phyloP scores from a whole-genome alignment of 192 early-diverging fungal genomes.

The Coemansia sp. region DNA sequence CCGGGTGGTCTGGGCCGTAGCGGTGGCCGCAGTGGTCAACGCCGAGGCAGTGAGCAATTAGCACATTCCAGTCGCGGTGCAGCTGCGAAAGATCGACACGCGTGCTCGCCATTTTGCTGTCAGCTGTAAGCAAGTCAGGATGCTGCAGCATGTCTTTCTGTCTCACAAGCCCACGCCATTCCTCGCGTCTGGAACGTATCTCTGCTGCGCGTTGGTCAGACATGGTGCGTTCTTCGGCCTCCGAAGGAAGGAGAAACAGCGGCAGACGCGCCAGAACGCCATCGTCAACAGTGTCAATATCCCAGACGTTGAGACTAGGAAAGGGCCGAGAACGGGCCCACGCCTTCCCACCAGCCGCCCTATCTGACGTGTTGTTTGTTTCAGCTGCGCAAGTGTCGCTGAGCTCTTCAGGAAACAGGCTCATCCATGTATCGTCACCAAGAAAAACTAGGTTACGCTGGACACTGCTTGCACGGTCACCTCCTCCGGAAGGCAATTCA shows the following conservation, averaged over 20 bases:
- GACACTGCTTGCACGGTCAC: not conserved
- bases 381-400: conserved; percentile 27
- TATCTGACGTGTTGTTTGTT: conserved; percentile 12
- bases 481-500: not conserved
- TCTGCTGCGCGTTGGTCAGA: conserved; percentile 3
- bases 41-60: conserved; percentile 92
- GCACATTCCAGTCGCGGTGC: conserved; percentile 67
- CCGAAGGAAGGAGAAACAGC: conserved; percentile 33
- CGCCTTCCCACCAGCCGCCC: conserved; percentile 4
- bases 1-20: conserved; percentile 81
- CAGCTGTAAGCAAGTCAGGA: conserved; percentile 18
- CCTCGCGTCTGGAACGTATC: conserved; percentile 11
- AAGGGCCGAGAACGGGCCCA: conserved; percentile 68
- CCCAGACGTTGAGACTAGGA: conserved; percentile 77
- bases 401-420: conserved; percentile 75
- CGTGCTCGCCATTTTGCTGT: conserved; percentile 27
- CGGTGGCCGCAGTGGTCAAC: conserved; percentile 97
- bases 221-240: conserved; percentile 2
- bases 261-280: conserved; percentile 70
- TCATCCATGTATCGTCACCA: conserved; percentile 96
- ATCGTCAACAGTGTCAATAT: conserved; percentile 93
- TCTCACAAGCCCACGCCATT: conserved; percentile 36
- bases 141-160: conserved; percentile 39
- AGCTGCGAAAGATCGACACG: conserved; percentile 25
- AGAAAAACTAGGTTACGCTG: conserved; percentile 69